Evolutionary conservation across 129 eudicot genomes (phyloP).

Genomic region (Ambrosia trifida): DNA sequence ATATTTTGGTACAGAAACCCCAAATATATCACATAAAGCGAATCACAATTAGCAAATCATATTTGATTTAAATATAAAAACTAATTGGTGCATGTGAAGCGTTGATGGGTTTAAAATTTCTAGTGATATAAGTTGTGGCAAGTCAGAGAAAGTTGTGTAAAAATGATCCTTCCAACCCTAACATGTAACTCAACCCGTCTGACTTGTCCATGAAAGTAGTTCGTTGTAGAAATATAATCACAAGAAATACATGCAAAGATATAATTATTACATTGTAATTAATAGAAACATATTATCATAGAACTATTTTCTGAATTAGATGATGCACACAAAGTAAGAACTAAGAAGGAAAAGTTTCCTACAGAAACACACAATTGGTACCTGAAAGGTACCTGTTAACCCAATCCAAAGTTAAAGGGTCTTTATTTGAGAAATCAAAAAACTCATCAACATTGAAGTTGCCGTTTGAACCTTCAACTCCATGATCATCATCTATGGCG

Average conservation of each 20-base stretch:
- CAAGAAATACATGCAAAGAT: constrained; percentile 23
- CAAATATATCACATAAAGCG: not conserved
- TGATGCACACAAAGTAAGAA: too few species aligned
- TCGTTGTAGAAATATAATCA: too few species aligned
- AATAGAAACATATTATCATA: not conserved
- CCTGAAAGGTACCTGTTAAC: constrained; percentile 36
- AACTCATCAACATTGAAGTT: constrained; percentile 39
- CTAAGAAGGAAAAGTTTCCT: too few species aligned
- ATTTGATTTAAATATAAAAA: too few species aligned
- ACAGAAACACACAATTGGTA: constrained; percentile 23
- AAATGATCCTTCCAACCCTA: too few species aligned
- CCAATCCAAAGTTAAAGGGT: constrained; percentile 42
- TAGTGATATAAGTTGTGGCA: too few species aligned
- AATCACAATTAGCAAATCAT: constrained; percentile 1
- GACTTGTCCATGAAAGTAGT: too few species aligned
- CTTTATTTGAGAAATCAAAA: constrained; percentile 49
- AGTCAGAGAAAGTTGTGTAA: too few species aligned
- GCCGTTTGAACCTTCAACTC: constrained; percentile 29
- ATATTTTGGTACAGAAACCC: not conserved
- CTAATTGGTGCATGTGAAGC: too few species aligned
- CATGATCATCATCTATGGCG: constrained; percentile 8
- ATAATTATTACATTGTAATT: not conserved
- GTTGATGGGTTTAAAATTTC: too few species aligned
- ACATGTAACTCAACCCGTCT: not conserved
- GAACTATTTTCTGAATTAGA: constrained; percentile 1